phyloP scores from a whole-genome alignment of 495 filamentous ascomycete genomes.

The Hypomontagnella submonticulosa region DNA sequence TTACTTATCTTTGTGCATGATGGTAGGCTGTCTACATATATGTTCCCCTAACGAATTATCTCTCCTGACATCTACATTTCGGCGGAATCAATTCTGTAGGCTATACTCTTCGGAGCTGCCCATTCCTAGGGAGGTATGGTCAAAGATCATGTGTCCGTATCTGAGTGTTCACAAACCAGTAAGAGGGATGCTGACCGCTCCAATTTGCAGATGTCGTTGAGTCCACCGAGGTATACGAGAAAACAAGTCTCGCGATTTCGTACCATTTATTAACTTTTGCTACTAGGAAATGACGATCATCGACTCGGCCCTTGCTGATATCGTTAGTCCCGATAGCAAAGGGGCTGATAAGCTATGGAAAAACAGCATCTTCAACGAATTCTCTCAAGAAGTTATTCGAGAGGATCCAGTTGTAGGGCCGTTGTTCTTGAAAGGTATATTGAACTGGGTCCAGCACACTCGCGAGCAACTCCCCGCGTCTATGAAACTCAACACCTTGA shows the following conservation, averaged over 20 bases:
- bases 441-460: conserved; percentile 21
- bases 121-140: too few relatives aligned
- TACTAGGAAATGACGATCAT: conserved; percentile 6
- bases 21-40: conserved; percentile 1
- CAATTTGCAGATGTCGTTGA: conserved; percentile 16
- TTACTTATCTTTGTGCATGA: conserved; percentile 23
- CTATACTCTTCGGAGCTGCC: too few relatives aligned
- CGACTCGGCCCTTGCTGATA: conserved; percentile 4
- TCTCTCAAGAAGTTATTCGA: conserved; percentile 1
- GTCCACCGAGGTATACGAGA: conserved; percentile 8
- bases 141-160: neutral
- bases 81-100: too few relatives aligned
- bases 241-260: neutral
- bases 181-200: neutral
- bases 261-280: neutral
- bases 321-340: neutral
- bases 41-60: too few relatives aligned
- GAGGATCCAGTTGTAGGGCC: conserved; percentile 14
- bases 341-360: neutral
- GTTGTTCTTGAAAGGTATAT: conserved; percentile 5
- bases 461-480: conserved; percentile 9
- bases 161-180: neutral
- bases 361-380: conserved; percentile 17
- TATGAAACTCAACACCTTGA: conserved; percentile 7
- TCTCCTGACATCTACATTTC: too few relatives aligned